phyloP scores from a whole-genome alignment of 1,139 yeast genomes.

The Suhomyces wounanorum region DNA sequence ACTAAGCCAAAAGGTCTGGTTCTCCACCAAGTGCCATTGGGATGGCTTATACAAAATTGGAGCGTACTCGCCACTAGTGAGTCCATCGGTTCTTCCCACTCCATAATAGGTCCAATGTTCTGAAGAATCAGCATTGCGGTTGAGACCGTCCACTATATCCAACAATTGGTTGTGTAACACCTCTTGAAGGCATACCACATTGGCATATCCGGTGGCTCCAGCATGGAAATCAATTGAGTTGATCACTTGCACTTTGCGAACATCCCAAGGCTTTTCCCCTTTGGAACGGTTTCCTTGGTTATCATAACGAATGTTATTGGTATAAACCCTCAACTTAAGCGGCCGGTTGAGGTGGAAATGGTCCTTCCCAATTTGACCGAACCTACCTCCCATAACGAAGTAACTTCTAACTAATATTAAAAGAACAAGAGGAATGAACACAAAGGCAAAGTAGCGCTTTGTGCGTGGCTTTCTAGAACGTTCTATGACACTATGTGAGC shows the following conservation, averaged over 20 bases:
- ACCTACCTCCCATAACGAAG: constrained; percentile 6
- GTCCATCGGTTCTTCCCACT: constrained; percentile 51
- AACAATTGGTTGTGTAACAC: constrained; percentile 52
- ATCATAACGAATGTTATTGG: constrained; percentile 57
- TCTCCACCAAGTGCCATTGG: constrained; percentile 39
- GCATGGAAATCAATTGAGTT: constrained; percentile 40
- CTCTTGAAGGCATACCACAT: constrained; percentile 55
- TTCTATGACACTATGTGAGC: neutral
- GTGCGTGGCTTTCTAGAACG: neutral
- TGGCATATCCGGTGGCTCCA: constrained; percentile 29
- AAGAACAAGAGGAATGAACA: constrained; percentile 7
- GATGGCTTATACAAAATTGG: constrained; percentile 41
- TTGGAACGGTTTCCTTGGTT: constrained; percentile 26
- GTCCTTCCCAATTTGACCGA: constrained; percentile 1
- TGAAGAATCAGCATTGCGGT: constrained; percentile 20
- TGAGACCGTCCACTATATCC: constrained; percentile 43
- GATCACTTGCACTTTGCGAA: constrained; percentile 39
- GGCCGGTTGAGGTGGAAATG: constrained; percentile 11
- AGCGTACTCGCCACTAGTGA: constrained; percentile 44
- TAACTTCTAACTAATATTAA: constrained; percentile 7
- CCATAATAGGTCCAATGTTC: constrained; percentile 46
- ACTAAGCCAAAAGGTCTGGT: constrained; percentile 45
- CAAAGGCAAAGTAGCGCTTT: constrained; percentile 5
- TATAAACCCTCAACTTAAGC: constrained; percentile 42
- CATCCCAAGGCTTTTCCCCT: constrained; percentile 49